A percentile compares a stretch with the other conserved stretches of the same genome.
Conservation (phyloP, 1,284 basidiomycete genomes). For the Cutaneotrichosporon sp. region DNA sequence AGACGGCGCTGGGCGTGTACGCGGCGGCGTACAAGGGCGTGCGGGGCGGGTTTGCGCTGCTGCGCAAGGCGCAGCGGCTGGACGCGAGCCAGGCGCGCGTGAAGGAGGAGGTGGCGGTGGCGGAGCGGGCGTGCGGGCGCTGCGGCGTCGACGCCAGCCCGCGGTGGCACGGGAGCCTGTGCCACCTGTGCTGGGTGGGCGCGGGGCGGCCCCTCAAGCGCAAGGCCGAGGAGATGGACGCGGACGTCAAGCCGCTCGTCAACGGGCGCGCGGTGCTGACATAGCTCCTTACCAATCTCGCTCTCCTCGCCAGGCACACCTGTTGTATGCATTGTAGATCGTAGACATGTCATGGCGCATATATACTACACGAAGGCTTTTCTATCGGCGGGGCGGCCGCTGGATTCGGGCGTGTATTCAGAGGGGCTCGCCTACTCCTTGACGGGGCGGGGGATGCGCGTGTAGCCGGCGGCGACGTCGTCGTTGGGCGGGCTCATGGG, state of each 20-base stretch:
- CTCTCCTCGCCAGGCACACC: neutral
- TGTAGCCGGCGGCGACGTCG: neutral
- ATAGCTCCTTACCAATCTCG: neutral
- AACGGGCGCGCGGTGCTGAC: neutral
- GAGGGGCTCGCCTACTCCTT: neutral
- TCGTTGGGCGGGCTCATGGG: neutral
- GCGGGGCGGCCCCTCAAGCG: neutral
- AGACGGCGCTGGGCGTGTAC: slow-evolving; percentile 83
- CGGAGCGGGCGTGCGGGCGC: slow-evolving; percentile 25
- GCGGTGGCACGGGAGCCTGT: slow-evolving; percentile 38
- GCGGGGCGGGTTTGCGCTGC: slow-evolving; percentile 66
- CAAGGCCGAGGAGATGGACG: neutral
- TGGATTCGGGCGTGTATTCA: too few species aligned
- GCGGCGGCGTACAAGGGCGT: slow-evolving; percentile 80
- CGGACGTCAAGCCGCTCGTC: neutral
- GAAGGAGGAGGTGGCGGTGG: slow-evolving; percentile 1
- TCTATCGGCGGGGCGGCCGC: neutral
- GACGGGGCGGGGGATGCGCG: neutral
- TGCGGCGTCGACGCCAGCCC: slow-evolving; percentile 47
- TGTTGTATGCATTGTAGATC: slow-evolving; percentile 7
- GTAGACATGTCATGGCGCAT: neutral
- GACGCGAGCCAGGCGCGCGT: too few species aligned
- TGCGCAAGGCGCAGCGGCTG: slow-evolving; percentile 80
- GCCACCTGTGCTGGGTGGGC: slow-evolving; percentile 29
- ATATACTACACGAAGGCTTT: neutral